A percentile compares a stretch with the other conserved stretches of the same genome.
Conservation (phyloP, 345 rosid genomes). For the rapeseed (Brassica napus) region DNA sequence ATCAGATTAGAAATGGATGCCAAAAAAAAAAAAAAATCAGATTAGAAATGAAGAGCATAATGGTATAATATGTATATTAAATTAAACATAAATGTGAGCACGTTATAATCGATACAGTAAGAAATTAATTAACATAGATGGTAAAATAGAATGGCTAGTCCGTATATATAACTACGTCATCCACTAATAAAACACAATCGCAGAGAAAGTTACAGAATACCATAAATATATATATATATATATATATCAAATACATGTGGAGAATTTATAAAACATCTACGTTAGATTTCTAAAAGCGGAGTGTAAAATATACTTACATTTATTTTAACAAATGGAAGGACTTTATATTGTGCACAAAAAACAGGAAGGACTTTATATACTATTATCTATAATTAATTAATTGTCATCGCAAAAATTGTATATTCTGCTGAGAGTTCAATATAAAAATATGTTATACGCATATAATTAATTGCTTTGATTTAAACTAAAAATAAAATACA, state of each 20-base stretch:
- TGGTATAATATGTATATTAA: background rate
- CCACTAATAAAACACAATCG: background rate
- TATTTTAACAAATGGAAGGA: background rate
- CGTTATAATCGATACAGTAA: slow-evolving; percentile 10
- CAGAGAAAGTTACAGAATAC: background rate
- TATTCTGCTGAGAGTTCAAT: background rate
- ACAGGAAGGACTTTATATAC: background rate
- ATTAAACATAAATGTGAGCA: background rate
- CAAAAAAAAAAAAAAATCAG: background rate
- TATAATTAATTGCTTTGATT: background rate
- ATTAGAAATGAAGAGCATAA: background rate
- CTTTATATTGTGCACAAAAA: background rate
- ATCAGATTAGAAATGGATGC: slow-evolving; percentile 3
- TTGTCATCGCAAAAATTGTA: background rate
- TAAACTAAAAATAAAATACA: background rate
- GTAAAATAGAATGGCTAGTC: background rate
- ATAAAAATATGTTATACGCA: background rate
- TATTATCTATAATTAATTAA: background rate
- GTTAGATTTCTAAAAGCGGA: background rate
- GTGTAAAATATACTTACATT: background rate
- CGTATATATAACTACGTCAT: background rate
- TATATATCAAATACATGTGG: background rate
- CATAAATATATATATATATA: background rate
- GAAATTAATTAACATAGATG: background rate
- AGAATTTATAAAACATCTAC: background rate